phyloP scores from a whole-genome alignment of 495 filamentous ascomycete genomes.

The Lasiosphaeria ovina region DNA sequence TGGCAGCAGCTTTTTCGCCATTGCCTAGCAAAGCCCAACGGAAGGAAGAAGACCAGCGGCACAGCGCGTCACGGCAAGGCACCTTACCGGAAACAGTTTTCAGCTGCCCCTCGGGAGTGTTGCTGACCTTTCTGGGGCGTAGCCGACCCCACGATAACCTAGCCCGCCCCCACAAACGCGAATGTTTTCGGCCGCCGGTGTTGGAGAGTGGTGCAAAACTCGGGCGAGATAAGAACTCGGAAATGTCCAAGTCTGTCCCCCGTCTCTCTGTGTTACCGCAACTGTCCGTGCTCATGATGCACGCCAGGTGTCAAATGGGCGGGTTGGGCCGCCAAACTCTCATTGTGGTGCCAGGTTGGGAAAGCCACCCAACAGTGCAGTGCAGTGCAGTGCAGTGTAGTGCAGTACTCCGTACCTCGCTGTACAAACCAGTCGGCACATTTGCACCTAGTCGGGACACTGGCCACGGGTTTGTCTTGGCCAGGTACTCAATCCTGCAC shows the following conservation, averaged over 20 bases:
- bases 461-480: too few relatives aligned
- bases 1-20: background rate
- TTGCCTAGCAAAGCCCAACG: slow-evolving; percentile 1
- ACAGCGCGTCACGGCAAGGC: background rate
- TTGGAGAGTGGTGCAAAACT: background rate
- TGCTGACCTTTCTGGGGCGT: background rate
- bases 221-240: background rate
- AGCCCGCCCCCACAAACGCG: background rate
- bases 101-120: background rate
- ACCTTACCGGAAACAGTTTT: background rate
- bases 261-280: background rate
- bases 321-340: too few relatives aligned
- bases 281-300: too few relatives aligned
- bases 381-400: too few relatives aligned
- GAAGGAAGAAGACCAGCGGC: slow-evolving; percentile 1
- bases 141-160: background rate
- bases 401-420: too few relatives aligned
- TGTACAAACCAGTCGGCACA: too few relatives aligned
- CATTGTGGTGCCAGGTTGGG: too few relatives aligned
- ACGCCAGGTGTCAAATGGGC: too few relatives aligned
- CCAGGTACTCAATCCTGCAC: too few relatives aligned
- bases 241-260: background rate
- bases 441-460: too few relatives aligned
- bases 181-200: background rate
- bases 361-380: too few relatives aligned